Percentiles rank a stretch among this genome's conserved stretches.
Evolutionary conservation across 441 rosid species (phyloP).

Genomic region (Theobroma grandiflorum): DNA sequence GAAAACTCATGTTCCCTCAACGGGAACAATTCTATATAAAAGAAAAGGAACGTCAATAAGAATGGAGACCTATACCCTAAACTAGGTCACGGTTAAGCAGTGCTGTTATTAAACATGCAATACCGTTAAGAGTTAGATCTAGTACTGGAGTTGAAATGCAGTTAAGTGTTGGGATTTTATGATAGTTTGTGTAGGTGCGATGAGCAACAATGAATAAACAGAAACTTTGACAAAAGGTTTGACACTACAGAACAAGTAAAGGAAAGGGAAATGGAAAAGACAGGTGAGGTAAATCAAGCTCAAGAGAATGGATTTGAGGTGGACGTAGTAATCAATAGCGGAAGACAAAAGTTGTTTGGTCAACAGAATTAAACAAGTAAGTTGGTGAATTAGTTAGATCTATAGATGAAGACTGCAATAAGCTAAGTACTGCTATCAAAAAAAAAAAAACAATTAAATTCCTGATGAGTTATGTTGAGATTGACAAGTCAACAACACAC

Average conservation of each 20-base stretch:
- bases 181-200: background rate
- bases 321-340: background rate
- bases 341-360: background rate
- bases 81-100: background rate
- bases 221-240: background rate
- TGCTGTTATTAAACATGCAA: background rate
- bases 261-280: background rate
- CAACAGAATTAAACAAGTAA: background rate
- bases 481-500: slow-evolving; percentile 22
- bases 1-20: background rate
- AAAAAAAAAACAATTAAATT: background rate
- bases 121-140: background rate
- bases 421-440: background rate
- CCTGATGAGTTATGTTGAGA: background rate
- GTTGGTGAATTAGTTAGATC: slow-evolving; percentile 19
- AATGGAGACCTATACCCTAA: background rate
- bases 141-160: background rate
- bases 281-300: background rate
- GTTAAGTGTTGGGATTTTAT: background rate
- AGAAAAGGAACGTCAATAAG: background rate
- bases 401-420: slow-evolving; percentile 14
- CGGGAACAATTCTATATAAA: background rate
- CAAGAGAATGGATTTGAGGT: background rate
- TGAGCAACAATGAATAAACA: background rate
- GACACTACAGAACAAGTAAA: background rate